phyloP scores from a whole-genome alignment of 345 rosid species.

The Brassica rapa region DNA sequence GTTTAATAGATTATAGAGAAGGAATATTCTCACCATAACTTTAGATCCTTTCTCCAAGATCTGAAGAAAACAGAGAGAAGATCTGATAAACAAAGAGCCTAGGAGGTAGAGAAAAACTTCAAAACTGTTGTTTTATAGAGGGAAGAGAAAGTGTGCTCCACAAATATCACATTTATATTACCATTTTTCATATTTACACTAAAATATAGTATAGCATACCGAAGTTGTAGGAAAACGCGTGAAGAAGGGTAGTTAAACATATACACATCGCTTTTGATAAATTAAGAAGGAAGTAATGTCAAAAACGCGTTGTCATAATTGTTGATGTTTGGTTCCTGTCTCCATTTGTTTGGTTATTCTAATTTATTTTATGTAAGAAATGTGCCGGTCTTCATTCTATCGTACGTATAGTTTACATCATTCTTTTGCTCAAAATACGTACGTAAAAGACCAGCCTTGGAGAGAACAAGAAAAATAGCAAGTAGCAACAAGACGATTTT shows the following conservation, averaged over 20 bases:
- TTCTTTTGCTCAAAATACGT: background rate
- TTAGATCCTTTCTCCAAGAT: background rate
- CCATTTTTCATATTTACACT: too few relatives aligned
- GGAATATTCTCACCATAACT: constrained; percentile 38
- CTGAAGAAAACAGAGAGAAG: constrained; percentile 23
- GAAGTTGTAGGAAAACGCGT: constrained; percentile 40
- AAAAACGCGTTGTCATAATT: constrained; percentile 44
- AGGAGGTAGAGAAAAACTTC: constrained; percentile 23
- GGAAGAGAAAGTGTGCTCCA: background rate
- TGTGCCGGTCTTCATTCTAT: constrained; percentile 22
- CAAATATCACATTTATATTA: too few relatives aligned
- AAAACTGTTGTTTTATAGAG: constrained; percentile 8
- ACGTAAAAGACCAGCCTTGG: background rate
- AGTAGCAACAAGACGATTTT: background rate
- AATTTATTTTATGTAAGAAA: background rate
- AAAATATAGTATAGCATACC: background rate
- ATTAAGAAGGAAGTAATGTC: constrained; percentile 37
- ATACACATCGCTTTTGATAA: constrained; percentile 31
- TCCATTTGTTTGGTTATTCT: constrained; percentile 16
- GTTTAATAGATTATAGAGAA: constrained; percentile 35
- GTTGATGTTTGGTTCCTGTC: constrained; percentile 38
- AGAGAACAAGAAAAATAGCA: background rate
- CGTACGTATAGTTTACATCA: background rate
- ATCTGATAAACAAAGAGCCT: constrained; percentile 19
- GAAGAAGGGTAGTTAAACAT: constrained; percentile 38